Conservation (phyloP, 306 rosid genomes). For the Prinsepia uniflora region DNA sequence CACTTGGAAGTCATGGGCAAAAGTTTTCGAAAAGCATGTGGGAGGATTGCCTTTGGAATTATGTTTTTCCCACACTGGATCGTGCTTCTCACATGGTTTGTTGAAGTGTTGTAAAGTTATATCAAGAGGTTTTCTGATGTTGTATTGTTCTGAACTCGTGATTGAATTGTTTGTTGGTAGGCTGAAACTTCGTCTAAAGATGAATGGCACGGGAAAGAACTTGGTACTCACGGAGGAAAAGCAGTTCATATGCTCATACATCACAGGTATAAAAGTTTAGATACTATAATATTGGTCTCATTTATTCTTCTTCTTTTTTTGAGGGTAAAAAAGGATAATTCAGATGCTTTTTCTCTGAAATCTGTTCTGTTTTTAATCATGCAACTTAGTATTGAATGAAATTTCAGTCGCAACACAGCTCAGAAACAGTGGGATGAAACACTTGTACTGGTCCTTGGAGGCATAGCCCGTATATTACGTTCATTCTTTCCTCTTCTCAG, state of each 20-base stretch:
- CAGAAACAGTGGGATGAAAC: conserved; percentile 99
- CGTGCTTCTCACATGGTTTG: conserved; percentile 95
- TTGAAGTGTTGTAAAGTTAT: conserved; percentile 27
- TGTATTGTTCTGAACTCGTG: conserved; percentile 6
- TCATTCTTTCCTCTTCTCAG: conserved; percentile 83
- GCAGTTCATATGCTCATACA: conserved; percentile 98
- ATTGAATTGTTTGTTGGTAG: conserved; percentile 39
- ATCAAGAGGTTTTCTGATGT: conserved; percentile 18
- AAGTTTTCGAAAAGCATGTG: conserved; percentile 87
- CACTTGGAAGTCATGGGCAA: conserved; percentile 86
- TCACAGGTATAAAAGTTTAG: conserved; percentile 64
- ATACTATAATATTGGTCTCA: conserved; percentile 7
- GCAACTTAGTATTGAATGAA: conserved; percentile 26
- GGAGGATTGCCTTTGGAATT: conserved; percentile 96
- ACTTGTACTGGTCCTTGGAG: conserved; percentile 84
- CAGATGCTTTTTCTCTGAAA: not conserved
- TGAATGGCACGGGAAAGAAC: conserved; percentile 97
- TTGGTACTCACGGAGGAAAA: conserved; percentile 97
- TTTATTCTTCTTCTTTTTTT: not conserved
- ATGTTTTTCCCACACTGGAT: conserved; percentile 82
- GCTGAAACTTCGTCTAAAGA: conserved; percentile 96
- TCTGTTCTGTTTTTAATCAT: conserved; percentile 9
- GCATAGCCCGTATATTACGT: conserved; percentile 85
- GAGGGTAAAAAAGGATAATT: not conserved
- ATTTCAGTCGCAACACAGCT: conserved; percentile 94